Conservation (phyloP, 805 yeast genomes). For the Kluyveromyces lactis region DNA sequence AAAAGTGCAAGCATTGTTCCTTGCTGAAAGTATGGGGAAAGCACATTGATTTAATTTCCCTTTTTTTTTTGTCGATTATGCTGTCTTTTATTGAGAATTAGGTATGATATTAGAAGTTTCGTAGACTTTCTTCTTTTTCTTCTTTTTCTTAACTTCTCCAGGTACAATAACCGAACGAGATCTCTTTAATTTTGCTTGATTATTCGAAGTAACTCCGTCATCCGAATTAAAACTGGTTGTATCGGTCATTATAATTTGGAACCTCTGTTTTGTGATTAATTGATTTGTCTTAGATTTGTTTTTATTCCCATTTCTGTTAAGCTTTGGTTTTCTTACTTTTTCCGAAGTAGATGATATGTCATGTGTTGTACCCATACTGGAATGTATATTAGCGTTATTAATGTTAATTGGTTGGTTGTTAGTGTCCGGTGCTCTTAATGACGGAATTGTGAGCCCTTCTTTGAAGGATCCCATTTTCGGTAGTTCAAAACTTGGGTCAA, state of each 20-base stretch:
- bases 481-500: constrained; percentile 15
- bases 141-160: constrained; percentile 4
- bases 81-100: constrained; percentile 2
- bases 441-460: constrained; percentile 15
- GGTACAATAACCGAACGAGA: constrained; percentile 20
- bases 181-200: constrained; percentile 16
- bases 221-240: constrained; percentile 24
- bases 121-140: background rate
- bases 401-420: background rate
- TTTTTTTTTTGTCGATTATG: no score
- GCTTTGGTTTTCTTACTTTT: constrained; percentile 3
- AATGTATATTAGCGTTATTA: background rate
- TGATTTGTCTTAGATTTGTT: constrained; percentile 1
- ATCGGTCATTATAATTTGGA: constrained; percentile 29
- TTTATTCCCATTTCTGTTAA: constrained; percentile 3
- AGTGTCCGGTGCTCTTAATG: constrained; percentile 2
- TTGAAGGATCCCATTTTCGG: constrained; percentile 32
- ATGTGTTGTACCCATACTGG: background rate
- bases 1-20: no score
- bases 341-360: background rate
- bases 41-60: no score
- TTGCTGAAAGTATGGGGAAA: no score
- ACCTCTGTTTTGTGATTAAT: constrained; percentile 18
- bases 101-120: constrained; percentile 2
- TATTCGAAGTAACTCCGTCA: constrained; percentile 6